Conservation (phyloP, 768 basidiomycete genomes). For the Favolaschia claudopus region DNA sequence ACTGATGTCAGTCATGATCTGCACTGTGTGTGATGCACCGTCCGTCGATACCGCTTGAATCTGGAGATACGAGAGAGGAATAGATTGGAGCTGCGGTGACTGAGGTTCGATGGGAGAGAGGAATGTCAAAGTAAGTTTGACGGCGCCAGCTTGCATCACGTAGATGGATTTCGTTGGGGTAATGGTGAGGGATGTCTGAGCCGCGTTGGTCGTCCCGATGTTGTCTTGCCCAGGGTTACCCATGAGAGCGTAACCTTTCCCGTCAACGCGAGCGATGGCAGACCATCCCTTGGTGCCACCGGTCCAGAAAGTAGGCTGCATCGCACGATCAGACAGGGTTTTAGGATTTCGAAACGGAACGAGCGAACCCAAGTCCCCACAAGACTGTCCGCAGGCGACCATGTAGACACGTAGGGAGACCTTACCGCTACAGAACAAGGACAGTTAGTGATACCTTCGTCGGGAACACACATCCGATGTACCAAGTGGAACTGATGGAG, state of each 20-base stretch:
- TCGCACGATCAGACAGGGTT: background rate
- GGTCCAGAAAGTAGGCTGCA: background rate
- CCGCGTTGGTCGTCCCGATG: background rate
- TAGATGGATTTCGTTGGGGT: background rate
- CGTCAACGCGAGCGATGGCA: background rate
- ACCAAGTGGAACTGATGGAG: background rate
- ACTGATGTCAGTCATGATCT: constrained; percentile 46
- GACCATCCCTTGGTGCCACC: background rate
- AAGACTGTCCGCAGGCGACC: background rate
- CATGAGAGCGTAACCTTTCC: background rate
- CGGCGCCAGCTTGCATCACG: background rate
- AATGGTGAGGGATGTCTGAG: background rate
- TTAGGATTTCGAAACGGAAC: background rate
- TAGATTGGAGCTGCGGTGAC: constrained; percentile 38
- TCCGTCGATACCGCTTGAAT: constrained; percentile 38
- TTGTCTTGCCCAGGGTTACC: background rate
- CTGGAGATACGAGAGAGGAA: constrained; percentile 48
- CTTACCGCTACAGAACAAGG: background rate
- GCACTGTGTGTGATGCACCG: constrained; percentile 37
- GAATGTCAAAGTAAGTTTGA: background rate
- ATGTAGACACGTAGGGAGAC: background rate
- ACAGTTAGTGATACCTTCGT: background rate
- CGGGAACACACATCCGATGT: background rate
- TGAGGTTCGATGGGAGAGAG: background rate
- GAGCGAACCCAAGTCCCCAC: background rate